Percentiles rank a stretch among this genome's conserved stretches.
These are phyloP conservation scores for Tephrocybe sp. DNA, from an alignment of 768 basidiomycete genomes.

Conservation along the genomic window DNA sequence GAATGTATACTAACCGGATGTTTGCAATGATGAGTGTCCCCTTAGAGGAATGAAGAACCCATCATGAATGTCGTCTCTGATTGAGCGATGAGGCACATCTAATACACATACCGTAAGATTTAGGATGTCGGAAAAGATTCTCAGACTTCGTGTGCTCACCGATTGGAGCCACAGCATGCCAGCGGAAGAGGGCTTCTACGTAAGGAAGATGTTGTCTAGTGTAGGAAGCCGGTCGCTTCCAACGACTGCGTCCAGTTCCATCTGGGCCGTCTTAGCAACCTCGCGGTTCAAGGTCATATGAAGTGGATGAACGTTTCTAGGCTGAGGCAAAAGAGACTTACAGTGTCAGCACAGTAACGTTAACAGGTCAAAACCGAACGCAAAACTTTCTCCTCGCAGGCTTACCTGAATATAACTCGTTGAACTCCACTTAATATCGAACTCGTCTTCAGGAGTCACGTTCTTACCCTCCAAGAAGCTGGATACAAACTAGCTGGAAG, in stretches of 20 bases:
- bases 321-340: constrained; percentile 24
- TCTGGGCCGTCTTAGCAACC: constrained; percentile 55
- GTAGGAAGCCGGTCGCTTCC: constrained; percentile 60
- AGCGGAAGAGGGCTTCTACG: constrained; percentile 53
- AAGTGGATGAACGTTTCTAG: constrained; percentile 22
- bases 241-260: constrained; percentile 58
- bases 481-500: constrained; percentile 55
- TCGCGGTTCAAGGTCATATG: constrained; percentile 58
- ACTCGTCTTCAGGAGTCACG: constrained; percentile 52
- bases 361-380: constrained; percentile 7
- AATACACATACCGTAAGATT: constrained; percentile 2
- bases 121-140: not conserved
- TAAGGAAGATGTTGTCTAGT: constrained; percentile 60
- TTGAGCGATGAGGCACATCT: constrained; percentile 55
- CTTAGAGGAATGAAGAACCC: constrained; percentile 62
- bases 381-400: not conserved
- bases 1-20: constrained; percentile 35
- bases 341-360: constrained; percentile 49
- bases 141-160: constrained; percentile 24
- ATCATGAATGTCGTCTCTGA: constrained; percentile 59
- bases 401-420: constrained; percentile 53
- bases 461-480: constrained; percentile 50
- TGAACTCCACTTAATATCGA: constrained; percentile 64
- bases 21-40: constrained; percentile 52
- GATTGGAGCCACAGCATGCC: constrained; percentile 43